phyloP scores from a whole-genome alignment of 208 protist species.

The Leishmania braziliensis region DNA sequence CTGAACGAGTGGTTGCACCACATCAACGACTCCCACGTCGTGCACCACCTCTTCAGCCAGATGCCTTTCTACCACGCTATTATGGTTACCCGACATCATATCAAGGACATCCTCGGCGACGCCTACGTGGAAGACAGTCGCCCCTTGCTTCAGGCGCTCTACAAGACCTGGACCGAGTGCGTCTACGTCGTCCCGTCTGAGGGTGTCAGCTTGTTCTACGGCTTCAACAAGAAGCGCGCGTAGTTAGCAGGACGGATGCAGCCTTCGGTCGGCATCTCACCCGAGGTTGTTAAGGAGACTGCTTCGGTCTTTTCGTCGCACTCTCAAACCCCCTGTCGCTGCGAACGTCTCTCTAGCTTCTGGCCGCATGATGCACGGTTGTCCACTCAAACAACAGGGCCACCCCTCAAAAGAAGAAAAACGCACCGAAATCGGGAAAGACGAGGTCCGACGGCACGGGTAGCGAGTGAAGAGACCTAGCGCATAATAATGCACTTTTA shows the following conservation, averaged over 20 bases:
- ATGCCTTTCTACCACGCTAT: slow-evolving; percentile 95
- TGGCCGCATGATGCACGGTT: background rate
- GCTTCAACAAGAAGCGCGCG: slow-evolving; percentile 39
- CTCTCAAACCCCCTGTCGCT: background rate
- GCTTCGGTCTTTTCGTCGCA: background rate
- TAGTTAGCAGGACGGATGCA: background rate
- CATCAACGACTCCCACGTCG: slow-evolving; percentile 95
- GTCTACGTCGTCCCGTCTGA: slow-evolving; percentile 81
- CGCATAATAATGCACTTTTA: background rate
- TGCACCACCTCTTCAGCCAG: slow-evolving; percentile 94
- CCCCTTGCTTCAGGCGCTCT: slow-evolving; percentile 49
- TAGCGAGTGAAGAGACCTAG: background rate
- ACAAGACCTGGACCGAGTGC: slow-evolving; percentile 62
- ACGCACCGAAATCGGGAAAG: background rate
- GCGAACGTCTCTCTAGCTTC: background rate
- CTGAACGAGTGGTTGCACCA: slow-evolving; percentile 92
- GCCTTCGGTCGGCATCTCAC: background rate
- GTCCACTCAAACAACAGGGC: background rate
- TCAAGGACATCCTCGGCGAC: slow-evolving; percentile 68
- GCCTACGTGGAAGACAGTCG: slow-evolving; percentile 70
- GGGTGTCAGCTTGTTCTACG: slow-evolving; percentile 73
- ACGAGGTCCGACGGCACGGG: background rate
- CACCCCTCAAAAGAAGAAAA: background rate
- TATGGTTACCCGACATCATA: slow-evolving; percentile 76
- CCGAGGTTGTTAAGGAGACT: background rate